phyloP scores from a whole-genome alignment of 2,329 filamentous ascomycete species.

The Anthostomella pinea region DNA sequence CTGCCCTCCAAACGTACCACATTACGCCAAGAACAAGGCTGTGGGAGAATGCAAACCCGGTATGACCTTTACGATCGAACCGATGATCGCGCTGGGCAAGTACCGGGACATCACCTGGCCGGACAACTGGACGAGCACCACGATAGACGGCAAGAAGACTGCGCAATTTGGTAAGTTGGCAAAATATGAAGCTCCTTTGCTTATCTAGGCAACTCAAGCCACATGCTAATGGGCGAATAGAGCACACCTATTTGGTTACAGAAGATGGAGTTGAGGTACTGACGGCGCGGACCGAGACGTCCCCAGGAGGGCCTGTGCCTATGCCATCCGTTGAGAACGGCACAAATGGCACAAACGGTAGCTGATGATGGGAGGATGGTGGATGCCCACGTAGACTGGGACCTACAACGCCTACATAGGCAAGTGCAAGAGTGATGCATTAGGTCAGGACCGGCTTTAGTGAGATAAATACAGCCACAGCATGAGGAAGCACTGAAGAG shows the following conservation, averaged over 20 bases:
- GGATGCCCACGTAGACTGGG: no score
- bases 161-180: conserved; percentile 81
- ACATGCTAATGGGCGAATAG: conserved; percentile 36
- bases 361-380: background rate
- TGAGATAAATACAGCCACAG: no score
- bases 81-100: conserved; percentile 92
- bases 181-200: background rate
- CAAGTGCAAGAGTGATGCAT: no score
- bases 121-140: conserved; percentile 97
- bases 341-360: conserved; percentile 13
- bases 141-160: conserved; percentile 81
- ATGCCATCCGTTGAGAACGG: conserved; percentile 40
- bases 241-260: conserved; percentile 82
- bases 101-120: conserved; percentile 96
- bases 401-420: no score
- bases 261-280: conserved; percentile 80
- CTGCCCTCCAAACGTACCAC: conserved; percentile 87
- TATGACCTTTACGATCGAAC: conserved; percentile 99
- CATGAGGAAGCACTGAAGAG: no score
- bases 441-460: no score
- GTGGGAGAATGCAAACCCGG: conserved; percentile 90
- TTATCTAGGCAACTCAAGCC: background rate
- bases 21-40: conserved; percentile 98
- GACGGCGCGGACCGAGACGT: conserved; percentile 69
- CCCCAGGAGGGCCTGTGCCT: conserved; percentile 71